Evolutionary conservation across 352 stramenopile genomes (phyloP).

Genomic region (Globisporangium takayamanum): DNA sequence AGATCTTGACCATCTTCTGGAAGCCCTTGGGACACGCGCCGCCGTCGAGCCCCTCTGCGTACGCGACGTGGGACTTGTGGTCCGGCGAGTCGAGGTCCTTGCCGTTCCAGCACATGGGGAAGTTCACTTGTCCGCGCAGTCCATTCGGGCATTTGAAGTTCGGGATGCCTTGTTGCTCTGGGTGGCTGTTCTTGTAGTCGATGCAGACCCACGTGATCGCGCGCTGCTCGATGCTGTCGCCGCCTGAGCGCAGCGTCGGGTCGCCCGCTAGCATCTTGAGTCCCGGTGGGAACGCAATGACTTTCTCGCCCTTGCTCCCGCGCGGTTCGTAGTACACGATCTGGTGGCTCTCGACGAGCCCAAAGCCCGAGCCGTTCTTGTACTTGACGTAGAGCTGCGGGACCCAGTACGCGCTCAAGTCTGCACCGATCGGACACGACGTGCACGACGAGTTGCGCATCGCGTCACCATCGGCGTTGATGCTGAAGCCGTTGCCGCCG

Average conservation of each 20-base stretch:
- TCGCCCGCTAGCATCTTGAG: conserved; percentile 47
- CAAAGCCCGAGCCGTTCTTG: conserved; percentile 50
- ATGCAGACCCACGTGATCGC: conserved; percentile 44
- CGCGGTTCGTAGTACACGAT: conserved; percentile 47
- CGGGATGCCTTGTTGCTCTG: conserved; percentile 38
- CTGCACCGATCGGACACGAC: conserved; percentile 39
- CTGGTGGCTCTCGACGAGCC: conserved; percentile 41
- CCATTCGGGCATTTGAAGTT: conserved; percentile 38
- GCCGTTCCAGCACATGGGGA: conserved; percentile 50
- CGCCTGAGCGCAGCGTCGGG: conserved; percentile 21
- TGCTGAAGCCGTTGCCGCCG: conserved; percentile 46
- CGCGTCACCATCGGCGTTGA: conserved; percentile 24
- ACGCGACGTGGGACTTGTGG: conserved; percentile 46
- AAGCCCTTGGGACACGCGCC: conserved; percentile 29
- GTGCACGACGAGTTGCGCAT: conserved; percentile 41
- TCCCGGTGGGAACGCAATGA: conserved; percentile 35
- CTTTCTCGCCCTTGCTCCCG: conserved; percentile 22
- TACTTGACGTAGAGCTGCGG: conserved; percentile 44
- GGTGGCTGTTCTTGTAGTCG: conserved; percentile 32
- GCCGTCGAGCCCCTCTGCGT: conserved; percentile 34
- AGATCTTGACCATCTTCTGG: conserved; percentile 58
- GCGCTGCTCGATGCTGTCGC: conserved; percentile 31
- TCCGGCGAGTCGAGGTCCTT: conserved; percentile 37
- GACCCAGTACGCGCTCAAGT: conserved; percentile 48
- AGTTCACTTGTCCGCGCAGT: conserved; percentile 45